These are phyloP conservation scores for Fusarium nanum DNA, from an alignment of 2,329 filamentous ascomycete genomes.

Conservation along the genomic window DNA sequence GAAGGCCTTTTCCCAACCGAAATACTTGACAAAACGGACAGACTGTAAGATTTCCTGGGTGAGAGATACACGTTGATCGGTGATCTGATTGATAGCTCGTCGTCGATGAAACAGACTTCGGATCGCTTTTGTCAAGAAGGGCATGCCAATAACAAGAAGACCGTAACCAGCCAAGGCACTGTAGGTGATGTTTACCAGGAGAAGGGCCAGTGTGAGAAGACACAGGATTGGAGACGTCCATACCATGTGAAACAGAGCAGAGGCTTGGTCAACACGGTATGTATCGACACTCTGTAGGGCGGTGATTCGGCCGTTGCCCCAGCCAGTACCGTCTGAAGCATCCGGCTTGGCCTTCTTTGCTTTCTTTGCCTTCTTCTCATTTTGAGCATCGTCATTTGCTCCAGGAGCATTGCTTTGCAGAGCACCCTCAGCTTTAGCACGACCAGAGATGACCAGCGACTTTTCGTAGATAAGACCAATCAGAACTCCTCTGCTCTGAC, in stretches of 20 bases:
- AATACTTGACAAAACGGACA: conserved; percentile 95
- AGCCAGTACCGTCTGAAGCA: conserved; percentile 76
- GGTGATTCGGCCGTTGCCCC: conserved; percentile 91
- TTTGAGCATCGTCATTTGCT: conserved; percentile 57
- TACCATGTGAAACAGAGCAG: conserved; percentile 87
- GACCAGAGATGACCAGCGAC: conserved; percentile 86
- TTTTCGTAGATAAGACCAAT: conserved; percentile 94
- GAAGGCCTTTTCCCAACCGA: conserved; percentile 94
- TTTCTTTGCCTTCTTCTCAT: conserved; percentile 54
- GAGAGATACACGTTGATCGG: conserved; percentile 88
- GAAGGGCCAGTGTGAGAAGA: conserved; percentile 80
- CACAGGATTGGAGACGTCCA: conserved; percentile 89
- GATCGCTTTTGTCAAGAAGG: conserved; percentile 81
- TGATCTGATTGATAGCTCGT: conserved; percentile 88
- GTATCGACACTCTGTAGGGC: conserved; percentile 97
- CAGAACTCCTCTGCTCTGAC: conserved; percentile 81
- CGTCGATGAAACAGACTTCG: conserved; percentile 80
- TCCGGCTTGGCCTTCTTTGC: conserved; percentile 57
- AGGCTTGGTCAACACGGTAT: conserved; percentile 90
- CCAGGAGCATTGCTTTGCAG: conserved; percentile 52
- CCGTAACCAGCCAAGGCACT: conserved; percentile 90
- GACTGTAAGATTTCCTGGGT: conserved; percentile 93
- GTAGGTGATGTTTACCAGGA: conserved; percentile 89
- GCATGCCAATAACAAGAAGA: conserved; percentile 81
- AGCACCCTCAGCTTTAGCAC: conserved; percentile 84